A percentile compares a stretch with the other conserved stretches of the same genome.
Evolutionary conservation across 2,329 filamentous ascomycete genomes (phyloP).

Genomic region (Phaeosphaeria sp.): DNA sequence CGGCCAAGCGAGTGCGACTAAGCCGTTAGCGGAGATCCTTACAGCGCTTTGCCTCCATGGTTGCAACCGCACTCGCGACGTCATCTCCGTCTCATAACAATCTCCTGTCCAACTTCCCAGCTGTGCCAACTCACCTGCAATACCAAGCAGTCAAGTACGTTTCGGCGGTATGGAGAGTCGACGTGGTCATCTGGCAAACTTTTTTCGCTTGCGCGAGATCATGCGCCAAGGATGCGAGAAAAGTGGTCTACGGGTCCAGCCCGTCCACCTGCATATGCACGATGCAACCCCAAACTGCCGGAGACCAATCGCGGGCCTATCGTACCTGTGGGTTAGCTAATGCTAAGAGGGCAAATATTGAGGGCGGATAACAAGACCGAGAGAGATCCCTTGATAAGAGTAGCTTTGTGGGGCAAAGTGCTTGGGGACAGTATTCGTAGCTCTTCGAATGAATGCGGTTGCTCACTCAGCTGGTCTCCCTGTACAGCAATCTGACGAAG

Average conservation of each 20-base stretch:
- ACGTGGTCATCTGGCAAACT: background rate
- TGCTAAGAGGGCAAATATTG: background rate
- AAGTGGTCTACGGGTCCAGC: constrained; percentile 1
- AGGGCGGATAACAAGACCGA: background rate
- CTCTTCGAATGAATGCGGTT: no score
- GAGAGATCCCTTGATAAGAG: background rate
- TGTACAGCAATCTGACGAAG: no score
- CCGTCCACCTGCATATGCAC: background rate
- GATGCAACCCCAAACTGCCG: background rate
- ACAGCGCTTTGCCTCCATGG: background rate
- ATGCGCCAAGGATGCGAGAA: background rate
- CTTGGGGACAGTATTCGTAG: no score
- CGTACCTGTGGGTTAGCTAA: background rate
- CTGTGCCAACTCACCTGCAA: background rate
- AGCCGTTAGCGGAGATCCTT: background rate
- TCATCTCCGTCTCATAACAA: constrained; percentile 3
- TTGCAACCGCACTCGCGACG: background rate
- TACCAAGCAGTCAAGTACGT: background rate
- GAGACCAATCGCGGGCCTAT: background rate
- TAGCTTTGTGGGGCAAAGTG: no score
- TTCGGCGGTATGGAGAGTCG: background rate
- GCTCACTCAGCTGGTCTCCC: no score
- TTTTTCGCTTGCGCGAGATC: background rate
- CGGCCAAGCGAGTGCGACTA: constrained; percentile 5
- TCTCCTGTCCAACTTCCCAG: background rate